Evolutionary conservation across 2,329 filamentous ascomycete species (phyloP).

Genomic region (Penicillium sumatraense): DNA sequence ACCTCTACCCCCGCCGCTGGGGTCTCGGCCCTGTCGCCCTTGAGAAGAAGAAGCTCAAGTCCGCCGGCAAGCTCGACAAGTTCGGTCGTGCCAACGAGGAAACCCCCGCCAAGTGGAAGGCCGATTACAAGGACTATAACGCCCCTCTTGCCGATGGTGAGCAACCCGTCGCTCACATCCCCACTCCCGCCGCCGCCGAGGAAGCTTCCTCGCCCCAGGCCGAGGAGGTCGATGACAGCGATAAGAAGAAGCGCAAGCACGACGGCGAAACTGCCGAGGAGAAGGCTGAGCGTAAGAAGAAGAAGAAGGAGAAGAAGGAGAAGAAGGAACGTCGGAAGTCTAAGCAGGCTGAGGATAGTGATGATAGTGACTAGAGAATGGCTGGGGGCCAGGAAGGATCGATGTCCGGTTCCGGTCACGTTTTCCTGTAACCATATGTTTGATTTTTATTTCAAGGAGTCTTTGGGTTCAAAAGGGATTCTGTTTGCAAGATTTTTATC

Average conservation of each 20-base stretch:
- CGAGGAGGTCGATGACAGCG: conserved; percentile 50
- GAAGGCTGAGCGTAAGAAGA: conserved; percentile 54
- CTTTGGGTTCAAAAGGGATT: conserved; percentile 45
- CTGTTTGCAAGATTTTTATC: conserved; percentile 32
- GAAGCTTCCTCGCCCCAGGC: conserved; percentile 43
- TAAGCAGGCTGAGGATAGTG: conserved; percentile 77
- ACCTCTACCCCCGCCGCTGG: conserved; percentile 96
- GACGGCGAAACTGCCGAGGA: conserved; percentile 59
- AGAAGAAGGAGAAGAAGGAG: conserved; percentile 60
- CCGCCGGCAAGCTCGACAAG: conserved; percentile 97
- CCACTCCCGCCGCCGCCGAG: conserved; percentile 12
- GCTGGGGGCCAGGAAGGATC: conserved; percentile 32
- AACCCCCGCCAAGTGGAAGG: conserved; percentile 91
- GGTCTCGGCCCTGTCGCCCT: conserved; percentile 88
- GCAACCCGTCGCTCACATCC: conserved; percentile 43
- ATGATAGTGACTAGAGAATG: conserved; percentile 49
- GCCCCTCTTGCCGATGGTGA: conserved; percentile 51
- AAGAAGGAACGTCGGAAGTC: conserved; percentile 75
- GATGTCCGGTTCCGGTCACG: conserved; percentile 12
- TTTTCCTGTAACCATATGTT: conserved; percentile 49
- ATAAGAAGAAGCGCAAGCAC: conserved; percentile 61
- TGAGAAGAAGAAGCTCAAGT: conserved; percentile 99
- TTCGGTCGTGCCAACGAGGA: conserved; percentile 89
- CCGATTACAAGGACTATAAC: conserved; percentile 89
- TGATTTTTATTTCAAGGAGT: conserved; percentile 42